phyloP scores from a whole-genome alignment of 140 eudicot species.

The Ambrosia hybrid region DNA sequence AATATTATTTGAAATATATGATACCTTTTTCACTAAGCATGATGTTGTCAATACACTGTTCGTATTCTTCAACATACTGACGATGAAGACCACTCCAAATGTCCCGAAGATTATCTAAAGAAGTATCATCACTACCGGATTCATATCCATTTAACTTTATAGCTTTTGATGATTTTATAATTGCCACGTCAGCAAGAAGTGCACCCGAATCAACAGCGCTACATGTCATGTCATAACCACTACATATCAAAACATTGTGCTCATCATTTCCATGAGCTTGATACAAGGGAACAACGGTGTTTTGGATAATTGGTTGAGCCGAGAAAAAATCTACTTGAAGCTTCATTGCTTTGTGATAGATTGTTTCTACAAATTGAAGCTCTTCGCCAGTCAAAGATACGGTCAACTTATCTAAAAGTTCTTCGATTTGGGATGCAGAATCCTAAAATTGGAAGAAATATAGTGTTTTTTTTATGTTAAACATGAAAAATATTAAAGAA shows the following conservation, averaged over 20 bases:
- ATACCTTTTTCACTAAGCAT: slow-evolving; percentile 36
- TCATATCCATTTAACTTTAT: slow-evolving; percentile 34
- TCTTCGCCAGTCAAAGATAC: slow-evolving; percentile 58
- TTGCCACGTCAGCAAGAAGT: slow-evolving; percentile 61
- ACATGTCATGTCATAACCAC: slow-evolving; percentile 63
- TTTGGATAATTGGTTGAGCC: slow-evolving; percentile 43
- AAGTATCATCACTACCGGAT: slow-evolving; percentile 14
- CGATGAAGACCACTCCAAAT: slow-evolving; percentile 47
- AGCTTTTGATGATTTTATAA: slow-evolving; percentile 39
- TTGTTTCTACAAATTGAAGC: slow-evolving; percentile 53
- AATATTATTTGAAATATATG: not conserved
- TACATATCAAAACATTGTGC: slow-evolving; percentile 39
- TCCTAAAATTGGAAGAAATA: slow-evolving; percentile 38
- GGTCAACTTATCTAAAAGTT: slow-evolving; percentile 54
- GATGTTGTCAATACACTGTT: slow-evolving; percentile 51
- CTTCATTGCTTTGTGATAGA: slow-evolving; percentile 62
- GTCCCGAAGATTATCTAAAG: slow-evolving; percentile 38
- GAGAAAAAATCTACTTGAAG: slow-evolving; percentile 60
- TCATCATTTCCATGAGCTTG: slow-evolving; percentile 31
- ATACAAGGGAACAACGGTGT: slow-evolving; percentile 51
- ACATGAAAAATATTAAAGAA: no score
- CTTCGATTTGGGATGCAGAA: slow-evolving; percentile 60
- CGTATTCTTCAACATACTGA: slow-evolving; percentile 53
- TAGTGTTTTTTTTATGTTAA: not conserved
- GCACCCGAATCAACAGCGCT: slow-evolving; percentile 61